Evolutionary conservation across 176 grass and related monocot genomes (phyloP), one percentile per base, ranked within the genome.

Genomic region (Chrysopogon serrulatus): DNA sequence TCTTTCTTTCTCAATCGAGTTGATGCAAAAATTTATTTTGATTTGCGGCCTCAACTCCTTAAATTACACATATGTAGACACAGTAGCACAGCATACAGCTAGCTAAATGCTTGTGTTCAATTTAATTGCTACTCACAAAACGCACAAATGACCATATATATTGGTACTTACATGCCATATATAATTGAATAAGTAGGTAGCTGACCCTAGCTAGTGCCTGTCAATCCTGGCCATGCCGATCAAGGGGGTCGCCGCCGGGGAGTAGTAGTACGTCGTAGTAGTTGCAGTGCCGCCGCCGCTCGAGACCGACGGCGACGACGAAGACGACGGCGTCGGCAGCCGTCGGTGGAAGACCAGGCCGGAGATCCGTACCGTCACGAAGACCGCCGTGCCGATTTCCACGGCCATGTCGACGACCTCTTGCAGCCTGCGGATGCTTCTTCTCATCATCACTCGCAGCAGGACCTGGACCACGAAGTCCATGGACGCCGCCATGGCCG

Each of bases 361-460:
- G 54, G 92, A 91, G 74, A 94, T 82, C 30, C 85, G 78, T 19
- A 89, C 69, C 0, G 73, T 61, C 15, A 84, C 65, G 43, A 78
- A 43, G 39, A 92, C 43, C 35, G 90, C 53, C 53, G 85, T 80
- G 68, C 85, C 72, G 68, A 92, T 54, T 43, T 90, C 90, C 64
- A 66, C 5, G 0, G 74, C 78, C 78, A 85, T 85, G 60, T 35
- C 82, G 34, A 86, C 21, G 43, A 80, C 70, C 24, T 92, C 92
- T 15, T 78, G 82, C 30, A 94, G 59, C 39, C 85, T 79, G 87
- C 82, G 80, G 87, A 94, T 80, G 92, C 85, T 78, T 83, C 90
- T 81, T 33, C 92, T 85, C 87, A 94, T 73, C 78, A 86, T 37
- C 84, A 94, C 87, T 8, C 74, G 78, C 39, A 94, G 56, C 31